phyloP scores from a whole-genome alignment of 176 grass and related monocot species.

The Lolium rigidum region DNA sequence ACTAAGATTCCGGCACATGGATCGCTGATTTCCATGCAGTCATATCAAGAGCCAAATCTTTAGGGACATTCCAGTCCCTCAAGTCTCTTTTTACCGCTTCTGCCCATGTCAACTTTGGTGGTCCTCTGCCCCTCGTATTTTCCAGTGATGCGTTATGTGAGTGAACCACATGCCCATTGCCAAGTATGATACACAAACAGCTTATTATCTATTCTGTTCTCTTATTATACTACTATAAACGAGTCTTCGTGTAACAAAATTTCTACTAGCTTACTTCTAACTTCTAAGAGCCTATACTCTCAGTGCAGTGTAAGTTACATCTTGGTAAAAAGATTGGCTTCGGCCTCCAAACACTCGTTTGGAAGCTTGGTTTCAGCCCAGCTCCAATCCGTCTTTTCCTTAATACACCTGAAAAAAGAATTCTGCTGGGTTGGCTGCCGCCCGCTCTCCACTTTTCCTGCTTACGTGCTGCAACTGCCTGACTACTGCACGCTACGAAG shows the following conservation, averaged over 20 bases:
- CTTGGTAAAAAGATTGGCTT: not conserved
- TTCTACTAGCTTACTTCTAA: not conserved
- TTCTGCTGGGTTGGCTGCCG: not conserved
- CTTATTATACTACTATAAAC: not conserved
- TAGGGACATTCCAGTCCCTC: too few species aligned
- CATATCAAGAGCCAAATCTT: too few species aligned
- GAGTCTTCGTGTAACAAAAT: not conserved
- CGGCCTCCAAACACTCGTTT: not conserved
- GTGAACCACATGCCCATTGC: slow-evolving; percentile 76
- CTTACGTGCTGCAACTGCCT: not conserved
- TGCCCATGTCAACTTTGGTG: too few species aligned
- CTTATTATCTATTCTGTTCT: slow-evolving; percentile 26
- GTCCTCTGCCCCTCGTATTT: too few species aligned
- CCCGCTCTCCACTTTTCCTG: too few species aligned
- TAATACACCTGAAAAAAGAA: too few species aligned
- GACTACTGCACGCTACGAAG: not conserved
- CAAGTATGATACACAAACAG: slow-evolving; percentile 57
- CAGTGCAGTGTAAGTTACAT: not conserved
- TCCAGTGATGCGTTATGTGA: slow-evolving; percentile 97
- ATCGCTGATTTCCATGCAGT: too few species aligned
- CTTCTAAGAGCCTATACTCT: not conserved
- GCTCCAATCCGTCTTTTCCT: too few species aligned
- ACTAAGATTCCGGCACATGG: too few species aligned
- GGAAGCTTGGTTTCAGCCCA: too few species aligned
- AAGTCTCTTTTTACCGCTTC: too few species aligned